These are phyloP conservation scores for Babesia caballi DNA, from an alignment of 169 alveolate genomes.

Conservation along the genomic window DNA sequence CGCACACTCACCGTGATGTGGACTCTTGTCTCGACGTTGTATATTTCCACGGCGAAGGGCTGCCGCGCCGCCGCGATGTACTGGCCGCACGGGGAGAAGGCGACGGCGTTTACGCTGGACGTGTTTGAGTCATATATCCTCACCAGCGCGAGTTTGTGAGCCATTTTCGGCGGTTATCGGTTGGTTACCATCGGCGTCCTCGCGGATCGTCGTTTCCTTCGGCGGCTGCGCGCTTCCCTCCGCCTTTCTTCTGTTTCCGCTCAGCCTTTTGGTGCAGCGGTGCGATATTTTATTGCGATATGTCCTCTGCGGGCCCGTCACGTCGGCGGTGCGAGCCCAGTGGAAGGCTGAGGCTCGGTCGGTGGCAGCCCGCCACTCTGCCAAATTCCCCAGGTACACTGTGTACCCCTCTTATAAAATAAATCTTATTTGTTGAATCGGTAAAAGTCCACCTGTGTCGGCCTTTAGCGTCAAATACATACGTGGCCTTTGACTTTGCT, in stretches of 20 bases:
- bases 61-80: constrained; percentile 55
- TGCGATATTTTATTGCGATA: constrained; percentile 7
- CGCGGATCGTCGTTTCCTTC: too few relatives aligned
- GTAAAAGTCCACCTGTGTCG: too few relatives aligned
- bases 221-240: too few relatives aligned
- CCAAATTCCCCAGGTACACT: too few relatives aligned
- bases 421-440: too few relatives aligned
- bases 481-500: too few relatives aligned
- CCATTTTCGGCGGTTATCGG: constrained; percentile 19
- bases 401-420: too few relatives aligned
- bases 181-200: background rate
- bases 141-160: constrained; percentile 47
- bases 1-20: constrained; percentile 41
- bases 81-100: constrained; percentile 66
- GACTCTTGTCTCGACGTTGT: constrained; percentile 33
- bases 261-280: background rate
- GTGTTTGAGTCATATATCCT: constrained; percentile 36
- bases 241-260: too few relatives aligned
- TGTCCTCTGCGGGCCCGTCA: background rate
- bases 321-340: background rate
- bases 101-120: constrained; percentile 46
- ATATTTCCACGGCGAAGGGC: constrained; percentile 37
- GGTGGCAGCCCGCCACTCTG: too few relatives aligned
- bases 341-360: too few relatives aligned
- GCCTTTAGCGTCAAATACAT: too few relatives aligned